phyloP scores from a whole-genome alignment of 768 basidiomycete species.

The Chalciporus piperatus region DNA sequence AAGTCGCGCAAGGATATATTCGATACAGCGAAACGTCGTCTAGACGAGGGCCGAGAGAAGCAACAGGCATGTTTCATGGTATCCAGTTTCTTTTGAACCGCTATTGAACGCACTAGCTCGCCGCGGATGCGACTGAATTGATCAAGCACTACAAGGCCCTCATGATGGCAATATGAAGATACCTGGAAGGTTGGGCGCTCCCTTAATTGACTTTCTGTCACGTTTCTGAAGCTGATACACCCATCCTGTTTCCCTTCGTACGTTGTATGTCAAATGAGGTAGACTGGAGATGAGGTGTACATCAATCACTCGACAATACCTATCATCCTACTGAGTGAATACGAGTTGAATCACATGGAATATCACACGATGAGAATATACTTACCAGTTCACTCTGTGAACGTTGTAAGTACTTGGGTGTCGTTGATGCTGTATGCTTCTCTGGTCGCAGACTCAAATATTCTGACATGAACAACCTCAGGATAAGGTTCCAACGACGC shows the following conservation, averaged over 20 bases:
- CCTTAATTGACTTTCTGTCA: neutral
- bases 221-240: neutral
- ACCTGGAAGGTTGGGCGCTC: constrained; percentile 6
- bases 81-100: neutral
- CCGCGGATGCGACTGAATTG: constrained; percentile 36
- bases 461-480: constrained; percentile 86
- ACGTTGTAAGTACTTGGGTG: constrained; percentile 31
- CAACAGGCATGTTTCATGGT: constrained; percentile 31
- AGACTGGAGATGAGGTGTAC: neutral
- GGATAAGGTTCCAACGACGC: constrained; percentile 84
- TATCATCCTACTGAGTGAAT: constrained; percentile 18
- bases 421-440: constrained; percentile 29
- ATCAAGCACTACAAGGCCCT: constrained; percentile 43
- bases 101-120: constrained; percentile 26
- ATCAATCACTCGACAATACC: neutral
- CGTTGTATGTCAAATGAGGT: constrained; percentile 1
- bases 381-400: constrained; percentile 50
- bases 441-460: constrained; percentile 73
- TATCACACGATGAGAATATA: neutral
- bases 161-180: constrained; percentile 23
- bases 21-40: constrained; percentile 29
- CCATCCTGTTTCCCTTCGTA: neutral
- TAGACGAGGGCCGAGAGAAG: constrained; percentile 38
- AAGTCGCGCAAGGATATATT: constrained; percentile 35
- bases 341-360: constrained; percentile 3